Base-by-base conservation (phyloP, 805 yeast genomes). In the Yarrowia alimentaria region DNA sequence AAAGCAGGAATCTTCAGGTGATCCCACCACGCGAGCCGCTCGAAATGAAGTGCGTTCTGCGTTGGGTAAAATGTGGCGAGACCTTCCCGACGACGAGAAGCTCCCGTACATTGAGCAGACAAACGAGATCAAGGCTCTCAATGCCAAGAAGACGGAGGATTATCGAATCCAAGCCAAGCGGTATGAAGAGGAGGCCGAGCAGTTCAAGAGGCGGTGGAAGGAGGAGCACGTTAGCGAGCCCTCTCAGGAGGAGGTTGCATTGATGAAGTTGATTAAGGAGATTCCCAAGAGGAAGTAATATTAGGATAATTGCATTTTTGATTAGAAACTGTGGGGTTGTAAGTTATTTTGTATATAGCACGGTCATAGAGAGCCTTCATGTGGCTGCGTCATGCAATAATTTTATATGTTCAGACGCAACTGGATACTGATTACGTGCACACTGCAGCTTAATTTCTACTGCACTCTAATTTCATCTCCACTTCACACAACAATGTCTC, bases 31-130 rank as follows among this genome's bases (percentile, higher is more conserved):
- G 17, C 51, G 56, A 21, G 72, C 72, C 2, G 57, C 69, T 5
- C 63, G 71, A 13, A 64, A 68, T 38, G 74, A 69, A 53, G 69
- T 70, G 14, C 62, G 73, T 2, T 66, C 70, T 1, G 60, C 67
- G 0, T 60, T 69, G 19, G 72, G 73, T 19, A 63, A 64, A 43
- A 66, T 66, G 58, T 69, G 74, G 74, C 60, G 71, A 25, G 68
- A 64, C 17, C 55, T 69, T 16, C 66, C 70, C 1, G 70, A 65
- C 9, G 63, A 55, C 3, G 64, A 65, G 32, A 64, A 68, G 49
- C 57, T 57, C 30, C 73, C 73, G 0, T 68, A 68, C 52, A 54
- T 68, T n/a, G 65, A 63, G 37, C 56, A 56, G 25, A 64, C 70
- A 14, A 61, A 60, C 40, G 58, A 55, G 22, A 64, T 65, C 43